Evolutionary conservation across 805 yeast genomes (phyloP), one percentile per base, ranked within the genome.

Genomic region (Diddensiella santjacobensis): DNA sequence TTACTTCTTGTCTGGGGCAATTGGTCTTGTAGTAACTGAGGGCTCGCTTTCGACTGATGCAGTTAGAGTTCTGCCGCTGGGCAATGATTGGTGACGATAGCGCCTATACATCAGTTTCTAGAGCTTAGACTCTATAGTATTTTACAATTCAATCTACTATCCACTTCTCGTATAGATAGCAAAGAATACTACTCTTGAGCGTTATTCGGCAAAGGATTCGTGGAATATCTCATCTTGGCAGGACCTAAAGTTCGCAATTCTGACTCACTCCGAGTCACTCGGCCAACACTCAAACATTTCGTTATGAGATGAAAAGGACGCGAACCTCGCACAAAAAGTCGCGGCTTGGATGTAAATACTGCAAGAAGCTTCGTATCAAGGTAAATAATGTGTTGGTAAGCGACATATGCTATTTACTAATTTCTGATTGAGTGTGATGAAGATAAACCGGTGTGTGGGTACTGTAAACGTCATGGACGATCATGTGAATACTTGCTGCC

Each of bases 301-400:
- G n/a, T n/a, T n/a, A 50, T 72, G 17, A 71, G 6, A 35, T 35
- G 38, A 35, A 35, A 35, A 6, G 10, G 8, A 35, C 38, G 8
- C 8, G 38, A 15, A 35, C 38, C 8, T 35, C 38, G 8, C 38
- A 35, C 20, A 35, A 35, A 35, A 35, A 35, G 18, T 35, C 48
- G 4, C 33, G 48, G 24, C 15, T 6, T 3, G 48, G 48, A 11
- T 45, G 48, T 17, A n/a, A 17, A 11, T 29, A 24, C 18, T 45
- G 48, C 29, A 45, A 45, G 17, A 29, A 31, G 22, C 40, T 45
- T 3, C 33, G 45, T 4, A 42, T 45, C 3, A 45, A 45, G 42
- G 48, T 45, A 29, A 45, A 23, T 35, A 4, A 18, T 5, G 8
- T 13, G 20, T 3, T 8, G 22, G 6, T 4, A n/a, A 22, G 31